A percentile compares a stretch with the other conserved stretches of the same genome.
phyloP scores from a whole-genome alignment of 2,329 filamentous ascomycete species.

The Beauveria brongniartii region DNA sequence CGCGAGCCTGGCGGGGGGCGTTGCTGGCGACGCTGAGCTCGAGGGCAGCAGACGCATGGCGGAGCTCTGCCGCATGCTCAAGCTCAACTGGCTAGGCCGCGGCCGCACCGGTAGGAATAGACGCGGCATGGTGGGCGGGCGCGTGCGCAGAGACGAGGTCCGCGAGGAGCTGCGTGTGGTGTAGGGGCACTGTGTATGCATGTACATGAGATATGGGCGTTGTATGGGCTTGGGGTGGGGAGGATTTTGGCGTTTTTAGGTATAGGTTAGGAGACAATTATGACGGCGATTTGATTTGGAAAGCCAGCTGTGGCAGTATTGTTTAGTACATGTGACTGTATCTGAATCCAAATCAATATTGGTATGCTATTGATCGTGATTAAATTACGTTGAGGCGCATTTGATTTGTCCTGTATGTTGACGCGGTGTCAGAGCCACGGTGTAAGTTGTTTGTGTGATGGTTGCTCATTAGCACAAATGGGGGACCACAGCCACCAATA shows the following conservation, averaged over 20 bases:
- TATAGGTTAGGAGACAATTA: background rate
- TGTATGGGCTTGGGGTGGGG: background rate
- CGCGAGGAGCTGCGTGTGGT: conserved; percentile 35
- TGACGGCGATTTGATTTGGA: background rate
- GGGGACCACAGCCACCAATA: too few relatives aligned
- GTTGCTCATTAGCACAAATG: too few relatives aligned
- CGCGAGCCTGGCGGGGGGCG: conserved; percentile 58
- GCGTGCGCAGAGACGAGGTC: conserved; percentile 39
- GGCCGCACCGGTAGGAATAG: conserved; percentile 84
- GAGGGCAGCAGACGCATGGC: conserved; percentile 72
- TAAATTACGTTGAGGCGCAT: too few relatives aligned
- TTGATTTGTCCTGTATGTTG: too few relatives aligned
- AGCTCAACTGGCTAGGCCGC: conserved; percentile 92
- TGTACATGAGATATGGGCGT: background rate
- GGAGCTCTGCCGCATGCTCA: conserved; percentile 75
- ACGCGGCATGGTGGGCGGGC: conserved; percentile 74
- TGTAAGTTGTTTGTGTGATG: too few relatives aligned
- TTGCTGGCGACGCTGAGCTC: conserved; percentile 53
- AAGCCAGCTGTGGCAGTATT: background rate
- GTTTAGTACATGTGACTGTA: background rate
- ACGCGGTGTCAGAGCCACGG: too few relatives aligned
- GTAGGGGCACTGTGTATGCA: conserved; percentile 11
- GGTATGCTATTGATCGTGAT: too few relatives aligned
- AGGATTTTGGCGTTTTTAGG: background rate
- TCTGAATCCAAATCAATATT: background rate